Evolutionary conservation across 2,329 filamentous ascomycete genomes (phyloP).

Genomic region (Fonsecaea erecta): DNA sequence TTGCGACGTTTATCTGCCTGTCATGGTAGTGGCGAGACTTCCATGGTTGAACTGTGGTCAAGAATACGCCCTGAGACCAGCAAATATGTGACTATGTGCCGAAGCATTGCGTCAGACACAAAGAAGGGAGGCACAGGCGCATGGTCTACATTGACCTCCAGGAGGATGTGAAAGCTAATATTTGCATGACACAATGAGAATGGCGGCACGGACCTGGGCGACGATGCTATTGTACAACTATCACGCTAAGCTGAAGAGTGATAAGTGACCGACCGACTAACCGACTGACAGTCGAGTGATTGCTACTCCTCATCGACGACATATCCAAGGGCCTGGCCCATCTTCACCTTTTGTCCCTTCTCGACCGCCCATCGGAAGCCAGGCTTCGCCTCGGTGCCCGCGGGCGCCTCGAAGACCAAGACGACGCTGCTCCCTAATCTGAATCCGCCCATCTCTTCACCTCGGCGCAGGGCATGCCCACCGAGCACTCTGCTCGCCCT

Average conservation of each 20-base stretch:
- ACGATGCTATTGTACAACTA: background rate
- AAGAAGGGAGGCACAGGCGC: background rate
- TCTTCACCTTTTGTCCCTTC: constrained; percentile 84
- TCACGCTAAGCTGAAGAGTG: background rate
- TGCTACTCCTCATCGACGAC: constrained; percentile 58
- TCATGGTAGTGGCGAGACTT: background rate
- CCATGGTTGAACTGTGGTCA: background rate
- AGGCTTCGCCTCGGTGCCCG: constrained; percentile 59
- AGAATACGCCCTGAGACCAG: background rate
- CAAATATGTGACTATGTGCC: background rate
- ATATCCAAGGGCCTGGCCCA: constrained; percentile 82
- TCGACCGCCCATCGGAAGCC: constrained; percentile 88
- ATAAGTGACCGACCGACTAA: background rate
- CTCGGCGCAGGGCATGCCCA: constrained; percentile 80
- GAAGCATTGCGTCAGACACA: background rate
- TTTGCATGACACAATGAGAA: background rate
- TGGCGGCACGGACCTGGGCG: background rate
- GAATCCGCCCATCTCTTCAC: constrained; percentile 98
- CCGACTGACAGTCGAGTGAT: background rate
- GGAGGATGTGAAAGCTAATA: background rate
- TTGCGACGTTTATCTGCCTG: background rate
- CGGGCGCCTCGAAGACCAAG: constrained; percentile 92
- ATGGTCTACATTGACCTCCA: background rate
- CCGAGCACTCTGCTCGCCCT: constrained; percentile 75
- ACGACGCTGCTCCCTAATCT: constrained; percentile 94